Base-by-base conservation (phyloP, 148 eudicot species). In the Drosera capensis region DNA sequence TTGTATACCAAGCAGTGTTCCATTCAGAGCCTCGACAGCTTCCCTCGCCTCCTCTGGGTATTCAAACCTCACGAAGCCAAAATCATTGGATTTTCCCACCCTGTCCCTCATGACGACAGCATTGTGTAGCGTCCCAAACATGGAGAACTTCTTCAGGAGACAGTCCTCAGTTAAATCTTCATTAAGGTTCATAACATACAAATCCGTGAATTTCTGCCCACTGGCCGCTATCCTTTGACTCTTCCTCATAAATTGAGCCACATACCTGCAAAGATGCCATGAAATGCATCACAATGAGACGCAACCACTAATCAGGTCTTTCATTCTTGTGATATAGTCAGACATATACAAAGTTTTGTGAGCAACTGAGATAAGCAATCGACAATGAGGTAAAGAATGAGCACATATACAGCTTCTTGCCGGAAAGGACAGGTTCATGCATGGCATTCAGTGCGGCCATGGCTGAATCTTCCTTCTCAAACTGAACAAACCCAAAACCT, bases 401-500 rank as follows among this genome's bases (percentile, higher is more conserved):
- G 14, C 14, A 6, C 43, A 43, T 73, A 62, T 67, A 77, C 76
- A 77, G 35, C 43, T 51, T 59, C 59, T 72, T 77, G 40, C 71
- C 79, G 35, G 25, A 70, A 41, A 73, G 48, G 34, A 60, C 14
- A 28, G 65, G 43, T 20, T 57, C 66, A 57, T 73, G 60, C 22
- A 77, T 52, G 47, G 66, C 53, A 34, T 40, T 38, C 14, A 72
- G 36, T 48, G 84, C 84, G 17, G 59, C 55, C 30, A 52, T 8
- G n/a, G 78, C 69, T 6, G 79, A 70, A 21, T 28, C 63, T 30
- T 66, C 68, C 0, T 71, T 58, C 20, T 60, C 62, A 18, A 72
- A 77, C 45, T 72, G 73, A 48, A 72, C 71, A 42, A 66, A 77
- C 24, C 79, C 83, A 20, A 66, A 77, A 26, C 83, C 65, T 54